Conservation (phyloP, 1,284 basidiomycete genomes). For the Cutaneotrichosporon sp. region DNA sequence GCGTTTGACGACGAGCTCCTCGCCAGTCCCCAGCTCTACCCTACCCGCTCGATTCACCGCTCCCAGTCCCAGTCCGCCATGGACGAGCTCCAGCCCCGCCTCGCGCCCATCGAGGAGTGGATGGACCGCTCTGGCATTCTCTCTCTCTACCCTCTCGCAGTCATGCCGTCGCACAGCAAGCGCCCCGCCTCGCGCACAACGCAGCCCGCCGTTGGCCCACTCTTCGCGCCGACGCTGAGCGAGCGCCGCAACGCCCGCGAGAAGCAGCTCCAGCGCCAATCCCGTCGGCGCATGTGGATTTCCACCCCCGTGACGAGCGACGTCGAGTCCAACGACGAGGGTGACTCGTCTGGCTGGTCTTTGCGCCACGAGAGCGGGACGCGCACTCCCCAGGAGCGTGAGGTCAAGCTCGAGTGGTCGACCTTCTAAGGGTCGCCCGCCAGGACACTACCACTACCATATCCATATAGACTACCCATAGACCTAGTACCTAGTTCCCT, state of each 20-base stretch:
- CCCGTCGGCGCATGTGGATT: conserved; percentile 24
- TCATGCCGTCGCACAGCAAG: conserved; percentile 35
- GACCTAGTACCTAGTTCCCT: background rate
- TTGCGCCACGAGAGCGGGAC: conserved; percentile 7
- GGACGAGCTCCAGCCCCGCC: conserved; percentile 17
- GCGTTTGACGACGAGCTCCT: conserved; percentile 22
- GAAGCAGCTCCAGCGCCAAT: conserved; percentile 33
- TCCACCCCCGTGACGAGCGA: conserved; percentile 24
- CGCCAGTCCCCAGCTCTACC: conserved; percentile 18
- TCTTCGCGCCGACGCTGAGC: conserved; percentile 40
- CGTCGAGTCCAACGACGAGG: conserved; percentile 25
- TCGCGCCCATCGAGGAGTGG: conserved; percentile 48
- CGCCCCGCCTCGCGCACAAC: conserved; percentile 15
- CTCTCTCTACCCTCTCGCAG: conserved; percentile 50
- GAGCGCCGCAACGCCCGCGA: conserved; percentile 33
- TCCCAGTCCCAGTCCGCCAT: conserved; percentile 10
- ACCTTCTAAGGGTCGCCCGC: conserved; percentile 17
- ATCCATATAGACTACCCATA: background rate
- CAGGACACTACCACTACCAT: background rate
- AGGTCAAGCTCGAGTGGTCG: conserved; percentile 27
- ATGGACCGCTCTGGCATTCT: conserved; percentile 48
- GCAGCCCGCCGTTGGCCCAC: conserved; percentile 34
- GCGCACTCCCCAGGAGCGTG: conserved; percentile 13
- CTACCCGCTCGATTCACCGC: conserved; percentile 5
- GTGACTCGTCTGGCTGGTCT: conserved; percentile 4